Evolutionary conservation across 2,329 filamentous ascomycete genomes (phyloP), one percentile per base, ranked within the genome.

Genomic region (Aphanocladium album): DNA sequence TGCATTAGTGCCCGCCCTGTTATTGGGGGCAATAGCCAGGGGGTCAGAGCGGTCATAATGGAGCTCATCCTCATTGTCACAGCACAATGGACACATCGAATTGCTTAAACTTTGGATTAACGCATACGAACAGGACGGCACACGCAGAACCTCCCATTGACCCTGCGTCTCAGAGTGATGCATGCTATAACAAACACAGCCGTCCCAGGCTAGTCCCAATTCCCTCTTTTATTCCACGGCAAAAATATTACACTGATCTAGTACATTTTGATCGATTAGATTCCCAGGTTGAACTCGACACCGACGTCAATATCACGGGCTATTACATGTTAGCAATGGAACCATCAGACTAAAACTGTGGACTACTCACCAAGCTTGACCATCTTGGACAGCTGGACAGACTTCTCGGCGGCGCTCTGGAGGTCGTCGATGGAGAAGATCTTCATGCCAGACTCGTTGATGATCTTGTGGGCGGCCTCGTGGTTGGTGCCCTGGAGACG

Each of bases 351-450:
- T 2, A 16, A 5, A n/a, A 21, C 6, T 47, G 5, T 33, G 7
- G 14, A 21, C 0, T 16, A 49, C 88, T 81, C 80, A 90, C 88
- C 91, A 88, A 96, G 90, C 88, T 98, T 98, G 71, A 99, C 95
- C 68, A 99, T 90, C 86, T 97, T 98, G 71, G 92, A 97, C 78
- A 99, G 93, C 79, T 99, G 93, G 66, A 99, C 95, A 33, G 93
- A 90, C 85, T 96, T 98, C 86, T 98, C 95, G 66, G 95, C 95
- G 46, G 95, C 95, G 74, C 80, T 95, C 81, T 99, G 95, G 71
- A 99, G 86, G 80, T 99, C 95, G 74, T 98, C 93, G 65, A 99
- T 98, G 72, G 91, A 96, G 85, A 99, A 99, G 79, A 99, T 99
- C 89, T 99, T 99, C 73, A 99, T 86, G 70, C 95, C 93, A 59